Evolutionary conservation across 2,329 filamentous ascomycete genomes (phyloP), one percentile per base, ranked within the genome.

Genomic region (Aspergillus caelatus): DNA sequence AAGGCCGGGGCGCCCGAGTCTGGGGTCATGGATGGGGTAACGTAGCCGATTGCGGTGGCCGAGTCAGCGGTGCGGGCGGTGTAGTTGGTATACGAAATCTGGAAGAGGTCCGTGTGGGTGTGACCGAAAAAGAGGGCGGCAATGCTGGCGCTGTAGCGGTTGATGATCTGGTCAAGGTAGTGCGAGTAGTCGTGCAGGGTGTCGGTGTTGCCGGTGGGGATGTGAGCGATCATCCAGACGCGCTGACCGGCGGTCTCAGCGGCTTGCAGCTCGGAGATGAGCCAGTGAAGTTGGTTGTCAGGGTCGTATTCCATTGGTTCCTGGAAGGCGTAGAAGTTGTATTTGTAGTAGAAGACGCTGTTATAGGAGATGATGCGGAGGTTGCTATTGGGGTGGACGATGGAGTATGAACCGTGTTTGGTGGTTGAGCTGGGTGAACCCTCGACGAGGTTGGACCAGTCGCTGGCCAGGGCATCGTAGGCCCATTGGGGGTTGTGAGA

Each of bases 281-380:
- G 78, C 83, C 85, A 88, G 19, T 78, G 74, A 4, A 88, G 77
- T 70, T 87, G 82, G 14, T 78, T 78, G 69, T 81, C 81, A 2
- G 85, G 85, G 68, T 88, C 85, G 14, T 72, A 73, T 53, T 83
- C 74, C 77, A 85, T 82, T 1, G 79, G 76, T 53, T 82, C 78
- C 65, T 83, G 78, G 68, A 86, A 88, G 41, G 85, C 72, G 76
- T 82, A 85, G 71, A 84, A 86, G 77, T 89, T 88, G 64, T 81
- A 75, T n/a, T 79, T 81, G 72, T 88, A 88, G 75, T 84, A 87
- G 64, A 87, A 74, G 71, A 88, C 86, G 21, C 84, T 87, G 77
- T 86, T 88, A 68, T 88, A 77, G 4, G 85, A 86, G 69, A 88
- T 87, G 68, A 89, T 75, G 28, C 84, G 81, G 30, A 88, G 75